phyloP scores from a whole-genome alignment of 2,329 filamentous ascomycete genomes.

The Diaporthe batatas region DNA sequence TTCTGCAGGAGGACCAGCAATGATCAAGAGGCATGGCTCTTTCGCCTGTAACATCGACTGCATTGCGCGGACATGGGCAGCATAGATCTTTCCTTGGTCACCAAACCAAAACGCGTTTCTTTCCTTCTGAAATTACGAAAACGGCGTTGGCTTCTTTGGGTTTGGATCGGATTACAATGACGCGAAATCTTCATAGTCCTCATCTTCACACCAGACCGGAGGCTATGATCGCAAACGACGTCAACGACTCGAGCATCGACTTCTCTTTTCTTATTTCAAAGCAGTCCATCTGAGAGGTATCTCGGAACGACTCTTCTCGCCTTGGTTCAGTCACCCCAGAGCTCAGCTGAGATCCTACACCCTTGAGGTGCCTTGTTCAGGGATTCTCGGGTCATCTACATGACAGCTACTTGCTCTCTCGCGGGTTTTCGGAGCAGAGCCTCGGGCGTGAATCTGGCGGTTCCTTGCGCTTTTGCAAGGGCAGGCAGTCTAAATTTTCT shows the following conservation, averaged over 20 bases:
- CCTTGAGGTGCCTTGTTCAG: conserved; percentile 20
- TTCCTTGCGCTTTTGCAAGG: conserved; percentile 4
- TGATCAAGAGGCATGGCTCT: conserved; percentile 21
- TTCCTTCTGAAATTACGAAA: conserved; percentile 26
- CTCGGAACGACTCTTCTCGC: conserved; percentile 16
- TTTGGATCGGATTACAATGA: conserved; percentile 29
- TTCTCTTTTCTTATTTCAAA: conserved; percentile 33
- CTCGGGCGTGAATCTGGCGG: conserved; percentile 1
- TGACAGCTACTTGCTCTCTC: conserved; percentile 22
- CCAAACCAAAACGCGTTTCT: conserved; percentile 38
- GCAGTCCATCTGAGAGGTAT: conserved; percentile 23
- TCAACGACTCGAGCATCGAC: conserved; percentile 40
- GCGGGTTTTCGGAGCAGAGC: background rate
- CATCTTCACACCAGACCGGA: conserved; percentile 15
- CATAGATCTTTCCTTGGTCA: conserved; percentile 41
- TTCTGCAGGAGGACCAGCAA: conserved; percentile 19
- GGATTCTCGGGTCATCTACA: conserved; percentile 27
- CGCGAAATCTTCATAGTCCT: conserved; percentile 31
- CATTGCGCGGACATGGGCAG: conserved; percentile 37
- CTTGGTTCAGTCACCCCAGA: conserved; percentile 15
- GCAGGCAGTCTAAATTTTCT: background rate
- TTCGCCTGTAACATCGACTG: conserved; percentile 38
- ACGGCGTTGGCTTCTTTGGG: conserved; percentile 29
- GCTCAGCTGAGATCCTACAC: conserved; percentile 27
- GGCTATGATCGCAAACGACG: conserved; percentile 42